phyloP scores from a whole-genome alignment of 352 stramenopile species.

The Halophytophthora polymorphica region DNA sequence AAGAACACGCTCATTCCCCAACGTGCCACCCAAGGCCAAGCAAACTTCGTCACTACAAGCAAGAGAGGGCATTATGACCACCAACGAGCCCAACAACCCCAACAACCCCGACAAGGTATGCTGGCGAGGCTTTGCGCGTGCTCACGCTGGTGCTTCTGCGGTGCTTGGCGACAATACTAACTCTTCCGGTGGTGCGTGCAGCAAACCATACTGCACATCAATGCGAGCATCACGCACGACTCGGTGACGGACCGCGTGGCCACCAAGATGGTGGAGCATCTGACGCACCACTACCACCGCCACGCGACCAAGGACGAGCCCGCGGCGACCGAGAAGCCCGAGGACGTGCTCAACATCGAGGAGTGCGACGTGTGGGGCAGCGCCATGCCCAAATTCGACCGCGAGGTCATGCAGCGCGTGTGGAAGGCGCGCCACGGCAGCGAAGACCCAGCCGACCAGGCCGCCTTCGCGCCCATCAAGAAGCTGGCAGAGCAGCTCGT shows the following conservation, averaged over 20 bases:
- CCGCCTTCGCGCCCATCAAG: slow-evolving; percentile 66
- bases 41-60: no score
- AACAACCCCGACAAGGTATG: no score
- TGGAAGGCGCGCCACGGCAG: slow-evolving; percentile 66
- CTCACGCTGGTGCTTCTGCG: no score
- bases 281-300: slow-evolving; percentile 73
- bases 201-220: slow-evolving; percentile 78
- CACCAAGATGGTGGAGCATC: slow-evolving; percentile 60
- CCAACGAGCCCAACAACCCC: no score
- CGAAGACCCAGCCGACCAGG: slow-evolving; percentile 48
- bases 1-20: no score
- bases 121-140: no score
- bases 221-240: slow-evolving; percentile 68
- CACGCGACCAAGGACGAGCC: slow-evolving; percentile 26
- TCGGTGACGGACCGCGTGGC: slow-evolving; percentile 69
- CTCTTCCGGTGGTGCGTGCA: slow-evolving; percentile 6
- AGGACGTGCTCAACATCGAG: slow-evolving; percentile 61
- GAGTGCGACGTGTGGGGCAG: slow-evolving; percentile 69
- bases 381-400: slow-evolving; percentile 64
- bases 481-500: slow-evolving; percentile 59
- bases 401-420: slow-evolving; percentile 63
- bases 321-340: slow-evolving; percentile 16
- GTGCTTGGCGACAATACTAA: no score
- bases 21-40: no score
- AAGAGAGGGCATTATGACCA: no score